phyloP scores from a whole-genome alignment of 139 green algal genomes.

The Eudorina sp. region DNA sequence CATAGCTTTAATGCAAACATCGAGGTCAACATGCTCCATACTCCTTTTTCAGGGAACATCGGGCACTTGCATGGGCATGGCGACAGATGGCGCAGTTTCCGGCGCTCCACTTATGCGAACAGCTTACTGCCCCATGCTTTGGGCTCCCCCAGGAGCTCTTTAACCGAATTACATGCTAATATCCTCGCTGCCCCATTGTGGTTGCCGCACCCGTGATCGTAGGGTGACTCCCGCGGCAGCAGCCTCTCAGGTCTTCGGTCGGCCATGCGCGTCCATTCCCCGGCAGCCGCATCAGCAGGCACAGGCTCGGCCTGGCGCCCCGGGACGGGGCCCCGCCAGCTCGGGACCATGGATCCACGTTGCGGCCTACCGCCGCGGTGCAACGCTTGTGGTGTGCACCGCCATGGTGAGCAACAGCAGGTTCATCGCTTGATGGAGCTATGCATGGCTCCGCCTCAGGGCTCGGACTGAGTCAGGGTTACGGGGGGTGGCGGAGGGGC shows the following conservation, averaged over 20 bases:
- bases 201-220: too few relatives aligned
- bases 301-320: neutral
- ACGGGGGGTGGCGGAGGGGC: neutral
- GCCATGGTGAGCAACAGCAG: conserved; percentile 48
- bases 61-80: too few relatives aligned
- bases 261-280: neutral
- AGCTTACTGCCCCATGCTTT: too few relatives aligned
- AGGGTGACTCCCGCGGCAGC: neutral
- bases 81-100: too few relatives aligned
- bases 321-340: conserved; percentile 5
- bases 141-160: too few relatives aligned
- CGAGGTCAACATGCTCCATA: too few relatives aligned
- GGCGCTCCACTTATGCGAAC: too few relatives aligned
- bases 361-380: conserved; percentile 28
- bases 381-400: conserved; percentile 49
- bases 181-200: too few relatives aligned
- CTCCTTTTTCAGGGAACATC: too few relatives aligned
- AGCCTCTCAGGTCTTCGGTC: neutral
- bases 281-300: neutral
- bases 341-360: conserved; percentile 47
- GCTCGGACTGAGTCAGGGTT: neutral
- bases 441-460: neutral
- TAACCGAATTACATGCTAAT: too few relatives aligned
- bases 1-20: too few relatives aligned
- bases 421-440: neutral